Conservation (phyloP, 495 filamentous ascomycete species). For the Viridothelium virens region DNA sequence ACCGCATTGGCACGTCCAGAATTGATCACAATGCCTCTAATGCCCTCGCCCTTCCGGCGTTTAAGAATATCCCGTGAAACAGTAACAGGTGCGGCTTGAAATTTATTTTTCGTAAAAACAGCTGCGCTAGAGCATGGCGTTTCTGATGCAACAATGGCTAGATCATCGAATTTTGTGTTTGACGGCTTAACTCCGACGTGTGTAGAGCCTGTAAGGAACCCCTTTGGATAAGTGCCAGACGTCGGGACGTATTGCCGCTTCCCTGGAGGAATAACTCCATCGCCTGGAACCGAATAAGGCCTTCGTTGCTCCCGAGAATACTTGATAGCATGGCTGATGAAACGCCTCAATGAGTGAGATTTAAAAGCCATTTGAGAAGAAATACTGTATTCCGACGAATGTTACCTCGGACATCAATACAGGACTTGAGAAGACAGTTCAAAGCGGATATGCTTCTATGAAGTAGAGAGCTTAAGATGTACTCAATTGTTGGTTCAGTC, state of each 20-base stretch:
- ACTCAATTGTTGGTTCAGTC: no score
- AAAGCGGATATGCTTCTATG: no score
- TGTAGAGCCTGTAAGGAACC: constrained; percentile 78
- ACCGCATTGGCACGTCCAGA: constrained; percentile 97
- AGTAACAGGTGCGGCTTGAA: constrained; percentile 90
- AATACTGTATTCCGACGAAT: background rate
- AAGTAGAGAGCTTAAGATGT: no score
- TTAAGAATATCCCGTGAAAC: constrained; percentile 66
- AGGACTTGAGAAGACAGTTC: no score
- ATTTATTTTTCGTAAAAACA: constrained; percentile 97
- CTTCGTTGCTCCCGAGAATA: constrained; percentile 23
- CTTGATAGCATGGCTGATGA: background rate
- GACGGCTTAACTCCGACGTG: constrained; percentile 89
- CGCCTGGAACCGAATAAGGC: constrained; percentile 35
- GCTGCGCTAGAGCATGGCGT: constrained; percentile 84
- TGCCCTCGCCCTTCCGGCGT: constrained; percentile 55
- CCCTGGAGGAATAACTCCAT: constrained; percentile 32
- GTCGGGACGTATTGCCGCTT: constrained; percentile 80
- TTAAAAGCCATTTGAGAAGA: constrained; percentile 14
- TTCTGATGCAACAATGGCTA: constrained; percentile 82
- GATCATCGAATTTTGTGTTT: constrained; percentile 81
- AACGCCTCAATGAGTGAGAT: constrained; percentile 12
- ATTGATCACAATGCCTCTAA: constrained; percentile 84
- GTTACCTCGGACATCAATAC: no score
- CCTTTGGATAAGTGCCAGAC: constrained; percentile 76